Conservation (phyloP, 352 stramenopile species). For the Thraustochytrium striatum region DNA sequence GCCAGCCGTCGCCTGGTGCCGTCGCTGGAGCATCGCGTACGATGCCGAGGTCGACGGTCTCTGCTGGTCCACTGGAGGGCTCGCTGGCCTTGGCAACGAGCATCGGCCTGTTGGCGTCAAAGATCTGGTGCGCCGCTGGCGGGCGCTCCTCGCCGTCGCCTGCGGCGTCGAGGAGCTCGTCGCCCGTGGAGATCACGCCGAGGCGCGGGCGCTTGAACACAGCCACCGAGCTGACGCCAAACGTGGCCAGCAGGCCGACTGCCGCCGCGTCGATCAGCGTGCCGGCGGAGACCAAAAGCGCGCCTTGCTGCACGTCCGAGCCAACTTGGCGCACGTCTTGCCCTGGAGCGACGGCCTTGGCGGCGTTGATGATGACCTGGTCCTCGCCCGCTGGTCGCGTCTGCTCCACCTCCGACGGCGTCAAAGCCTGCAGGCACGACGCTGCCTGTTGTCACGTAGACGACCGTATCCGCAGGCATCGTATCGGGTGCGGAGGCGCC, state of each 20-base stretch:
- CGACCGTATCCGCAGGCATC: slow-evolving; percentile 61
- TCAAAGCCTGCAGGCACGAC: slow-evolving; percentile 79
- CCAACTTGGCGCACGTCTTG: slow-evolving; percentile 75
- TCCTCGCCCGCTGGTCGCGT: slow-evolving; percentile 56
- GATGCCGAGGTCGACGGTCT: slow-evolving; percentile 64
- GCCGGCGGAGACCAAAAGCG: slow-evolving; percentile 69
- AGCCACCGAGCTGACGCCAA: slow-evolving; percentile 69
- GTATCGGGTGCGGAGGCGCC: slow-evolving; percentile 42
- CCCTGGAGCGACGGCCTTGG: slow-evolving; percentile 50
- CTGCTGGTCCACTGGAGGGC: slow-evolving; percentile 49
- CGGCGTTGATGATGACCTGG: not conserved
- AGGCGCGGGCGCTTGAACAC: slow-evolving; percentile 70
- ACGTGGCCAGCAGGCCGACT: slow-evolving; percentile 83
- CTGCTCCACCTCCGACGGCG: slow-evolving; percentile 89
- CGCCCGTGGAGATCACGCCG: slow-evolving; percentile 89
- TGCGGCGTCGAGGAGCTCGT: slow-evolving; percentile 78
- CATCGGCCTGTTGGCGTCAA: slow-evolving; percentile 90
- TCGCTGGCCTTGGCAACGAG: slow-evolving; percentile 67
- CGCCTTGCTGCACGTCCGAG: slow-evolving; percentile 76
- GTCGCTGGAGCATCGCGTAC: slow-evolving; percentile 65
- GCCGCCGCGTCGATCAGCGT: slow-evolving; percentile 74
- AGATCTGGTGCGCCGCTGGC: slow-evolving; percentile 70
- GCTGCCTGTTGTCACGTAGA: slow-evolving; percentile 91
- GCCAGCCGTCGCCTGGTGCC: slow-evolving; percentile 53
- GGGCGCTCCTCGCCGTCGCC: slow-evolving; percentile 38